Base-by-base conservation (phyloP, 2,329 filamentous ascomycete genomes). In the Colletotrichum ledebouriae region DNA sequence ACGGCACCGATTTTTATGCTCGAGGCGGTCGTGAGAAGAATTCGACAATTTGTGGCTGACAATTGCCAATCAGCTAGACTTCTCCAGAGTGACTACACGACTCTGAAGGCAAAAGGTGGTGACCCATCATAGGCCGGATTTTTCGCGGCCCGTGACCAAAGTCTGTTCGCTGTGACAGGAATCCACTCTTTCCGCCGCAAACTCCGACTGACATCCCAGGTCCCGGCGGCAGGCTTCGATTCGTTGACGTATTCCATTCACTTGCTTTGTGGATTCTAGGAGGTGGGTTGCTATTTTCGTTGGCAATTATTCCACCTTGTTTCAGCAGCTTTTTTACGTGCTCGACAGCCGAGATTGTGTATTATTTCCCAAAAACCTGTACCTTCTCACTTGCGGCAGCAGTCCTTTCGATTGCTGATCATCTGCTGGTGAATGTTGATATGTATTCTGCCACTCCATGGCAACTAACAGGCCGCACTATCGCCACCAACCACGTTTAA, bases 91-190 rank as follows among this genome's bases (percentile, higher is more conserved):
- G 65, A 68, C 60, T 65, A 47, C 44, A 55, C 55, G 65, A 39
- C 11, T 39, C 37, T 39, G 37, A 12, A 68, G 65, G 65, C 65
- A 64, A 68, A 68, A 65, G 55, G 25, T 29, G 29, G 29, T 29
- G 29, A 9, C 29, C 29, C 50, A 44, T 44, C 17, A 25, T 25
- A 41, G 53, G 55, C 61, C 65, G 46, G 52, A 62, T 41, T 59
- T 67, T 68, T 68, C 49, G 61, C 61, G 65, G 39, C 65, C 64
- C 65, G 65, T 68, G 60, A 65, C 52, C 55, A 65, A 68, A 55
- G 53, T 68, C 65, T 53, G 60, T 49, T 42, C 53, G 56, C 41
- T 62, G 47, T 25, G 50, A 63, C 59, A 49, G 49, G 41, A 39
- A 39, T 15, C 37, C 37, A 39, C 49, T 34, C 42, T 39, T 67